Percentiles rank a stretch among this genome's conserved stretches.
Conservation (phyloP, 805 yeast genomes). For the Wickerhamiella sergipiensis region DNA sequence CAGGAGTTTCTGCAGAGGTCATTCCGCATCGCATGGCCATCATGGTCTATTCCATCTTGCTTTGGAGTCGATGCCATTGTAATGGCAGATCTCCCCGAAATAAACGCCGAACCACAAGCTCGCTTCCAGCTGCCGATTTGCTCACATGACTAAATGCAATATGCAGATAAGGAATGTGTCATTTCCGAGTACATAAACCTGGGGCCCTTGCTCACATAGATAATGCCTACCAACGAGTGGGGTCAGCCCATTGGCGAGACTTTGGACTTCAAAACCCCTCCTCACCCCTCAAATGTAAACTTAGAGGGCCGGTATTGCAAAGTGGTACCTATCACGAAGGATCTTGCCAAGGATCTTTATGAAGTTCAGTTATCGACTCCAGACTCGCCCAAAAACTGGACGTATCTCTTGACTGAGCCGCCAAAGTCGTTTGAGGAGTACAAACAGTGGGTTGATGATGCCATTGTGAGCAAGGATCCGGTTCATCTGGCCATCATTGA, state of each 20-base stretch:
- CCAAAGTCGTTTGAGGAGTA: conserved; percentile 9
- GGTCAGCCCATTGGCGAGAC: conserved; percentile 20
- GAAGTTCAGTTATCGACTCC: conserved; percentile 3
- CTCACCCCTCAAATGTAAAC: neutral
- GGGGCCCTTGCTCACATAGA: neutral
- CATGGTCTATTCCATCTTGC: no score
- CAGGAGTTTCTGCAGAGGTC: no score
- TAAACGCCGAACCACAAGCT: neutral
- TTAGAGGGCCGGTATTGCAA: conserved; percentile 5
- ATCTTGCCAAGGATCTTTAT: conserved; percentile 10
- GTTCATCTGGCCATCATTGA: conserved; percentile 17
- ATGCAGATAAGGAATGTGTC: neutral
- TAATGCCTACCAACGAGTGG: conserved; percentile 3
- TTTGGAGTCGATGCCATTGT: no score
- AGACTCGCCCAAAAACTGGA: neutral
- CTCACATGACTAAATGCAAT: neutral
- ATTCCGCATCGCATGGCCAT: no score
- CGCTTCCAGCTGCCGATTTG: neutral
- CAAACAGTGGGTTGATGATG: neutral
- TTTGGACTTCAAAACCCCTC: conserved; percentile 7
- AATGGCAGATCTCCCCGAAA: neutral
- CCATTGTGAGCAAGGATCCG: conserved; percentile 5
- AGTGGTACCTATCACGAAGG: conserved; percentile 7
- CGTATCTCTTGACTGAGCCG: conserved; percentile 14
- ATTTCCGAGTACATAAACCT: neutral